phyloP scores from a whole-genome alignment of 2,329 filamentous ascomycete species.

The Emergomyces africanus region DNA sequence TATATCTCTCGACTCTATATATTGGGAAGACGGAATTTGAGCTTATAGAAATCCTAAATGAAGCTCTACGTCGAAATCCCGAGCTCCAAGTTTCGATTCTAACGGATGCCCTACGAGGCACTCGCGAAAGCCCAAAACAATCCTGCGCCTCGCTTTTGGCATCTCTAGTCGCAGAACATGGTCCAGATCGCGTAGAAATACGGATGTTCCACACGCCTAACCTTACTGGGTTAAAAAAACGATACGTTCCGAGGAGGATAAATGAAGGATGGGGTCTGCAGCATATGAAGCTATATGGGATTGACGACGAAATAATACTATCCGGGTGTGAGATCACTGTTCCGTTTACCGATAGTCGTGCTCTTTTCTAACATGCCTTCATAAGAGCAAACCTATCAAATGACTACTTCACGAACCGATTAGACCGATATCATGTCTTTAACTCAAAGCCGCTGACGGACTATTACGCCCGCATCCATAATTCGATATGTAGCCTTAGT shows the following conservation, averaged over 20 bases:
- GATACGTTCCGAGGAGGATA: slow-evolving; percentile 71
- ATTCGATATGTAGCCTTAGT: slow-evolving; percentile 64
- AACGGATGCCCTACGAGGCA: slow-evolving; percentile 83
- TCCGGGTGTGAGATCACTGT: slow-evolving; percentile 50
- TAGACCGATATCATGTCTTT: slow-evolving; percentile 91
- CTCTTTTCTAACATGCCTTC: slow-evolving; percentile 5
- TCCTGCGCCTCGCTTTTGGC: slow-evolving; percentile 82
- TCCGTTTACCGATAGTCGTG: background rate
- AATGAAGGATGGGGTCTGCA: slow-evolving; percentile 98
- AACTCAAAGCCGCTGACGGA: slow-evolving; percentile 64
- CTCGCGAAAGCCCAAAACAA: slow-evolving; percentile 71
- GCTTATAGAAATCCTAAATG: slow-evolving; percentile 64
- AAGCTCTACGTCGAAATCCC: slow-evolving; percentile 61
- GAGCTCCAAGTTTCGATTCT: slow-evolving; percentile 73
- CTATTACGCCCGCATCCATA: slow-evolving; percentile 69
- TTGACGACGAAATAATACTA: slow-evolving; percentile 91
- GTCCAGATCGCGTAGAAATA: slow-evolving; percentile 70
- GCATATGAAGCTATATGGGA: slow-evolving; percentile 96
- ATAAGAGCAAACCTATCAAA: slow-evolving; percentile 68
- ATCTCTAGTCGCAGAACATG: slow-evolving; percentile 73
- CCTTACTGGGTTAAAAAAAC: slow-evolving; percentile 73
- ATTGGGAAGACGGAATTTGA: slow-evolving; percentile 90
- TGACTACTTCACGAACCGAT: slow-evolving; percentile 93
- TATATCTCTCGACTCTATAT: slow-evolving; percentile 94
- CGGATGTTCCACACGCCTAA: slow-evolving; percentile 99